Base-by-base conservation (phyloP, 768 basidiomycete species). In the Boletus rex-veris region DNA sequence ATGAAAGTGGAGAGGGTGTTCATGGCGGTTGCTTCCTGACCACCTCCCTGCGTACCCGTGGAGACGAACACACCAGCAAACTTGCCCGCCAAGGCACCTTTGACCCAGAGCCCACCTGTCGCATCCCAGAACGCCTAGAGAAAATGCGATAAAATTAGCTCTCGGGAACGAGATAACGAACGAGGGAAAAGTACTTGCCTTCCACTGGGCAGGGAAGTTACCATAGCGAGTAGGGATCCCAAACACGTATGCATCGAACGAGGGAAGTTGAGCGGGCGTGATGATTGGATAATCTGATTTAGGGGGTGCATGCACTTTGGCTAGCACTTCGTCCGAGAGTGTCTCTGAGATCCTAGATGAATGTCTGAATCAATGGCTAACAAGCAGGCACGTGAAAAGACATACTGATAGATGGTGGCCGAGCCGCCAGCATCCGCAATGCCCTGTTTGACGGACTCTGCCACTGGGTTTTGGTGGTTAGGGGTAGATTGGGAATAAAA, bases 171-270 rank as follows among this genome's bases (percentile, higher is more conserved):
- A 24, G 18, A n/a, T 26, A 2, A 3, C 15, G 12, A 36, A 16
- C 15, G 37, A 38, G 37, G 37, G n/a, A 7, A 7, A n/a, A 18
- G 3, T 38, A 59, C 74, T 2, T 48, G 82, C 85, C 80, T 87
- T 88, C 83, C 83, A 87, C 61, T 94, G 92, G 3, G 76, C 87
- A 24, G 91, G 82, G 70, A 90, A 84, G 63, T 80, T 84, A 39
- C 92, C 92, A 72, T 81, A 95, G 62, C 92, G 86, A 26, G 88
- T 88, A 48, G 86, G 86, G 53, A 91, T 75, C 55, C 90, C 92
- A 48, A 91, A 76, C 58, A 95, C 59, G 78, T 81, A 84, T 6
- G 81, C 91, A 61, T 95, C 89, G 63, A 78, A 88, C 6, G 76
- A 53, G 18, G 72, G 58, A 47, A 96, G 76, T 6, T 77, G 73